A percentile compares a stretch with the other conserved stretches of the same genome.
phyloP scores from a whole-genome alignment of 108 stramenopile genomes.

The Seminavis robusta region DNA sequence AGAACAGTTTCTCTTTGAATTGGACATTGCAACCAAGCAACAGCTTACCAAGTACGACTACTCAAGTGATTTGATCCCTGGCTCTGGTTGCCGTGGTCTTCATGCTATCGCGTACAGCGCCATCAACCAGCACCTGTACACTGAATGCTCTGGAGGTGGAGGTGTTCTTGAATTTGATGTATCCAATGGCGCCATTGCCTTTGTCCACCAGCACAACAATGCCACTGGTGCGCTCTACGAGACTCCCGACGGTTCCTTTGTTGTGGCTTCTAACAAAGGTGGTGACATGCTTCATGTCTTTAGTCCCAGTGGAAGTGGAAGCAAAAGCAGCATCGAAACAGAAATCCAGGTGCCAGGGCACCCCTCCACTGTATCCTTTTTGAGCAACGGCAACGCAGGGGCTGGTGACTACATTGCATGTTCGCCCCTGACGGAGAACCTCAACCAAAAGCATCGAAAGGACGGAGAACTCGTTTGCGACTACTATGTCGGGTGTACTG shows the following conservation, averaged over 20 bases:
- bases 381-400: background rate
- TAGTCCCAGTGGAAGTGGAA: conserved; percentile 6
- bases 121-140: conserved; percentile 12
- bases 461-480: conserved; percentile 5
- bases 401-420: conserved; percentile 8
- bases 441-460: conserved; percentile 7
- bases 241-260: conserved; percentile 9
- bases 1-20: conserved; percentile 8
- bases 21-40: conserved; percentile 2
- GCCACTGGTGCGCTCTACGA: conserved; percentile 16
- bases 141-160: conserved; percentile 12
- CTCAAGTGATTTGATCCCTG: background rate
- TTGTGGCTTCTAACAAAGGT: conserved; percentile 11
- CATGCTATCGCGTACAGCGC: conserved; percentile 13
- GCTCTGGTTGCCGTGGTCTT: background rate
- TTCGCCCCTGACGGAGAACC: conserved; percentile 15
- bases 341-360: conserved; percentile 2
- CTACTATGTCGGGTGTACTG: conserved; percentile 1
- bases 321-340: background rate
- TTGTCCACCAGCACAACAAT: conserved; percentile 10
- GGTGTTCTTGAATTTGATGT: conserved; percentile 19
- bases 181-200: background rate
- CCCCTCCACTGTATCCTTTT: conserved; percentile 8
- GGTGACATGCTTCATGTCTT: conserved; percentile 4
- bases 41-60: background rate